A percentile compares a stretch with the other conserved stretches of the same genome.
Conservation (phyloP, 2,329 filamentous ascomycete genomes). For the Pseudocercospora pini-densiflorae region DNA sequence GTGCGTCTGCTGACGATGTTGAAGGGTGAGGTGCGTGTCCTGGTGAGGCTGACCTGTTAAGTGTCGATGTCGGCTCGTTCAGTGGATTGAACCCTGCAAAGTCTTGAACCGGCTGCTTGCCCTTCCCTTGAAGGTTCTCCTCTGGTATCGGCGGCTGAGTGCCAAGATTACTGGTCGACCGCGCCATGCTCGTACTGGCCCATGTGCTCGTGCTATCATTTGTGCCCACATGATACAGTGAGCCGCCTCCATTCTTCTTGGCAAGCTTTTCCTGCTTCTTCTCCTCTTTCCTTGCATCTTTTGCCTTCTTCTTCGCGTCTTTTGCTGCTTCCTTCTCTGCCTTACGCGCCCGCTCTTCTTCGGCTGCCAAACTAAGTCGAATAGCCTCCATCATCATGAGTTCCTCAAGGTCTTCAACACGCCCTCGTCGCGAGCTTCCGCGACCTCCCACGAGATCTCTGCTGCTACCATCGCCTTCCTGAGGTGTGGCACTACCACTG, state of each 20-base stretch:
- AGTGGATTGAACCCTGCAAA: slow-evolving; percentile 48
- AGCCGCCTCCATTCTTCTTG: slow-evolving; percentile 65
- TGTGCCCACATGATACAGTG: slow-evolving; percentile 53
- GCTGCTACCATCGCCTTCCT: slow-evolving; percentile 37
- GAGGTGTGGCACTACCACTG: slow-evolving; percentile 52
- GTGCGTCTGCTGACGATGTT: slow-evolving; percentile 41
- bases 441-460: slow-evolving; percentile 47
- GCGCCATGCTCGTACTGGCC: slow-evolving; percentile 38
- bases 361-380: slow-evolving; percentile 82
- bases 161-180: slow-evolving; percentile 59
- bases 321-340: slow-evolving; percentile 81
- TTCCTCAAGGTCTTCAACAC: slow-evolving; percentile 89
- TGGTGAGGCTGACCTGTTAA: slow-evolving; percentile 41
- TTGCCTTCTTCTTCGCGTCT: slow-evolving; percentile 82
- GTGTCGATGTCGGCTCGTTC: slow-evolving; percentile 47
- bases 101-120: slow-evolving; percentile 53
- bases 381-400: slow-evolving; percentile 99
- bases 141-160: slow-evolving; percentile 41
- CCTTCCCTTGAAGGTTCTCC: slow-evolving; percentile 48
- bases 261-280: slow-evolving; percentile 73
- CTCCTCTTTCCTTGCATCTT: slow-evolving; percentile 67
- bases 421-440: slow-evolving; percentile 60
- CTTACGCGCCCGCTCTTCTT: slow-evolving; percentile 89
- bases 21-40: slow-evolving; percentile 35
- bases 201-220: slow-evolving; percentile 42